Evolutionary conservation across 805 yeast species (phyloP), one percentile per base, ranked within the genome.

Genomic region (Ogataea corticis): DNA sequence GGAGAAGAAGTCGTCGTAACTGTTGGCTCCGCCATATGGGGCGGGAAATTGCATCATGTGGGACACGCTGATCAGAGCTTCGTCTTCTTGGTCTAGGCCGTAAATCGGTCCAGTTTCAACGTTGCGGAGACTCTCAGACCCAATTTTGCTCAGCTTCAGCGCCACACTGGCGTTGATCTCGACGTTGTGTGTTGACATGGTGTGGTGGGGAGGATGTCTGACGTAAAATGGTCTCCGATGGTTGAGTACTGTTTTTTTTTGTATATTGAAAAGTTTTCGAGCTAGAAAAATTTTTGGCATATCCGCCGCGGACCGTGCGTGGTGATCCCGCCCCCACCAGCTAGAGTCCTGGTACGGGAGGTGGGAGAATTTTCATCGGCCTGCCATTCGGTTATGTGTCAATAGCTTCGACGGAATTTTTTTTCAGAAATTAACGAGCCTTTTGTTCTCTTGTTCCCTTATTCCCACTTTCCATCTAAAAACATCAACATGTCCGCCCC

Each of bases 11-110:
- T 81, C 85, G 54, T 83, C 88, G 48, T 69, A 61, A 48, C 48
- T 48, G 48, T 69, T 61, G 49, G 48, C 45, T 36, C 48, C 48
- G 43, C 47, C 44, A 46, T 49, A 48, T 31, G 53, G 54, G 29
- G 54, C 41, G 44, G 95, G 92, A 68, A 79, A 83, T 41, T 87
- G 83, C 68, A 80, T 86, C 17, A 82, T 71, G 55, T 83, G 84
- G 11, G 88, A 72, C 44, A 79, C 65, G 52, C 69, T 74, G 29
- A 77, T 70, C 11, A 70, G 66, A 44, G 55, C 40, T 21, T 55
- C 51, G 17, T 51, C 38, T 45, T 77, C 78, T 44, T 76, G 77
- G 60, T 83, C 88, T 48, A 83, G 71, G n/a, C 96, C 96, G 46
- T 82, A 78, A 44, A 87, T 71, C 31, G 88, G 82, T 16, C 96